Conservation (phyloP, 78 protist species). For the Polysphondylium violaceum region DNA sequence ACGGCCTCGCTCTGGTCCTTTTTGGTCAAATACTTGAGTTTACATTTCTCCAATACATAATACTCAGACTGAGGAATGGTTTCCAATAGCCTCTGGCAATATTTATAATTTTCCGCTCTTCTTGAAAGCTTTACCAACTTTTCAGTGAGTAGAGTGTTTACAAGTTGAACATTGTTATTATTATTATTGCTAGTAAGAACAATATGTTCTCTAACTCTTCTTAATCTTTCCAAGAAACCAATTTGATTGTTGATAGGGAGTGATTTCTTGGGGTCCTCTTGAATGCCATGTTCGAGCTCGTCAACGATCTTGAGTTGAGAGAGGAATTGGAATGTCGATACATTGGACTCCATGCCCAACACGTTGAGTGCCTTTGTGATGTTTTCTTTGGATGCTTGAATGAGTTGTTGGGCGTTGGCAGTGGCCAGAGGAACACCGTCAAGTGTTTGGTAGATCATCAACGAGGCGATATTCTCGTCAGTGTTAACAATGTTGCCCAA, state of each 20-base stretch:
- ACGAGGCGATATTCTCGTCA: conserved; percentile 44
- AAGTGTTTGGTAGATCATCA: conserved; percentile 35
- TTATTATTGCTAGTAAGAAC: background rate
- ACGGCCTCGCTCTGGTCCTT: conserved; percentile 22
- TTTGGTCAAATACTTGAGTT: conserved; percentile 33
- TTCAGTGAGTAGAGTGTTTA: conserved; percentile 39
- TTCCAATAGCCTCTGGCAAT: conserved; percentile 21
- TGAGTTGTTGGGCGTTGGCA: background rate
- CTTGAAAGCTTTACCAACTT: conserved; percentile 38
- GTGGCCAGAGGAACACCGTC: too few species aligned
- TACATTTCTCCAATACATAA: conserved; percentile 23
- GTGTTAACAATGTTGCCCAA: conserved; percentile 30
- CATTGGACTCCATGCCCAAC: conserved; percentile 59
- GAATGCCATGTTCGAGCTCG: conserved; percentile 64
- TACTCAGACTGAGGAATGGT: conserved; percentile 34
- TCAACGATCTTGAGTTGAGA: conserved; percentile 65
- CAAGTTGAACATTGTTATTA: conserved; percentile 6
- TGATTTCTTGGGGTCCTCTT: background rate
- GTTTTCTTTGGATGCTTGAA: background rate
- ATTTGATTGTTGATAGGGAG: conserved; percentile 34
- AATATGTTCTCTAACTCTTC: conserved; percentile 46
- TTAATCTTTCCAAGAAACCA: conserved; percentile 53
- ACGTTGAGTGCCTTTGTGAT: conserved; percentile 18
- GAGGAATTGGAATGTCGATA: conserved; percentile 56
- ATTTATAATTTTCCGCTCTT: conserved; percentile 32